Base-by-base conservation (phyloP, 352 stramenopile genomes). In the Globisporangium alternatum region DNA sequence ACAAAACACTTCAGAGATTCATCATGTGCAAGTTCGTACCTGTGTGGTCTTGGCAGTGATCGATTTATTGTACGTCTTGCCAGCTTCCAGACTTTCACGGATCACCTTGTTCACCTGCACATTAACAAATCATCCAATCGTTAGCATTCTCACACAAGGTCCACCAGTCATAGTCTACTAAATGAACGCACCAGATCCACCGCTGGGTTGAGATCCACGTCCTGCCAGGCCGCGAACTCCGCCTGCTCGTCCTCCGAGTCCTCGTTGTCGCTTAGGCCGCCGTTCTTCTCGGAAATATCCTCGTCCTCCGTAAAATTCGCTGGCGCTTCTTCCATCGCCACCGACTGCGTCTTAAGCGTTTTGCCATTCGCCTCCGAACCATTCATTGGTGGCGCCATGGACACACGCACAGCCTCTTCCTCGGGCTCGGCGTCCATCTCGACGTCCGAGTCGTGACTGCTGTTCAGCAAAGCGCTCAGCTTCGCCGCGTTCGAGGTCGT, bases 11-110 rank as follows among this genome's bases (percentile, higher is more conserved):
- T 7, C 33, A 39, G 33, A 39, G 6, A 1, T 10, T 39, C 33
- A 7, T 39, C 9, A 39, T 39, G 9, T 39, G 9, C 33, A 39
- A 10, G 9, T 39, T 43, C 8, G 33, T 19, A 72, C 67, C 64
- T 86, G 85, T 21, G 85, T 89, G 4, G 86, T 94, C 74, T 90
- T 92, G 61, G 83, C 74, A 31, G 83, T 86, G 60, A 94, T 90
- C 54, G 81, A 90, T 62, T 91, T 91, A 72, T 92, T 94, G 72
- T 91, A 94, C 31, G 83, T 90, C 70, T 92, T 91, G 56, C 81
- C 86, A 31, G 83, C 86, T 45, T 95, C 86, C 31, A 93, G 63
- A 31, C 80, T 78, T 21, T 89, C 81, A 17, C 80, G 76, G n/a
- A 91, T 70, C 2, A 95, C 64, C 56, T 77, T 80, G 66, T 78